phyloP scores from a whole-genome alignment of 2,329 filamentous ascomycete genomes.

The Ascochyta lentis region DNA sequence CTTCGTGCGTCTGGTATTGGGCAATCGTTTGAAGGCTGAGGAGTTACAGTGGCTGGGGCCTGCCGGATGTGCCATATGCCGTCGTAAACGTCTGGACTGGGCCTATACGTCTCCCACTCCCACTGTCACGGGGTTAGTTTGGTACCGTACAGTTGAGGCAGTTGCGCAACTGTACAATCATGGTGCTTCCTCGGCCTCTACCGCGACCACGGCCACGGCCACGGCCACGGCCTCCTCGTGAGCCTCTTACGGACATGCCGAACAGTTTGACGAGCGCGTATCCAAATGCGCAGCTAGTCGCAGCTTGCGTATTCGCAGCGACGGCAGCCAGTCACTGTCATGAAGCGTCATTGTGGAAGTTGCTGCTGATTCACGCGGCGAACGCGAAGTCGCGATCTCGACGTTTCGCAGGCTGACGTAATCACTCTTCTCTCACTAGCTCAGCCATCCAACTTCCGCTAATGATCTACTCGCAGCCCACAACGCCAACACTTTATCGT shows the following conservation, averaged over 20 bases:
- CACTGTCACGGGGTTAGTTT: conserved; percentile 27
- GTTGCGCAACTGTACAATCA: conserved; percentile 15
- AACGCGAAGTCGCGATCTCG: neutral
- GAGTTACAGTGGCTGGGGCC: conserved; percentile 36
- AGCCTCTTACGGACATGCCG: conserved; percentile 35
- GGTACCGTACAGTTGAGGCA: neutral
- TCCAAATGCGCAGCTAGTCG: neutral
- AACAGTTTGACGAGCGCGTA: neutral
- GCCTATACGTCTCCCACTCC: conserved; percentile 40
- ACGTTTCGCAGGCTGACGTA: conserved; percentile 7
- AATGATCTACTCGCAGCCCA: neutral
- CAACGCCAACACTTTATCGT: neutral
- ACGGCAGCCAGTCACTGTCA: conserved; percentile 8
- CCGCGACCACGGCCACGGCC: conserved; percentile 21
- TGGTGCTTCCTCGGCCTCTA: conserved; percentile 29
- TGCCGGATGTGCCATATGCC: conserved; percentile 39
- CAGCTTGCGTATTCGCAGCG: neutral
- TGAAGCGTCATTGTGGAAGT: conserved; percentile 19
- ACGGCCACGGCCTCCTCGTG: conserved; percentile 18
- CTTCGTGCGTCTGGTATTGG: conserved; percentile 38
- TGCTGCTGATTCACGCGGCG: neutral
- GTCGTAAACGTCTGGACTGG: conserved; percentile 37
- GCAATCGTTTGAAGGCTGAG: conserved; percentile 28
- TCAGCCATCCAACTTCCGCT: neutral
- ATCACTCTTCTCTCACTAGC: neutral